phyloP scores from a whole-genome alignment of 345 rosid genomes.

The Citrus medica region DNA sequence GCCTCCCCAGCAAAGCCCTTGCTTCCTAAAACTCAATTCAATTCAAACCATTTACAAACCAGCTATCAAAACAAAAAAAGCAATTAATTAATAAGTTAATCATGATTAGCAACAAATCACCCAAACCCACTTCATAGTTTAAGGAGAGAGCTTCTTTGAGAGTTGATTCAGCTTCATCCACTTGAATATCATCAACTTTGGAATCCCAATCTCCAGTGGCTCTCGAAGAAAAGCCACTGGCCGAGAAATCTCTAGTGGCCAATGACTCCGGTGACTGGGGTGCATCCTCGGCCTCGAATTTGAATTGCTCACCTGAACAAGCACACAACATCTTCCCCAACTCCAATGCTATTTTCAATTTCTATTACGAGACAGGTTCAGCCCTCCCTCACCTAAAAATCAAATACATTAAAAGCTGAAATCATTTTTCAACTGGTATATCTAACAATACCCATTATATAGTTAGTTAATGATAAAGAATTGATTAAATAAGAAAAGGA shows the following conservation, averaged over 20 bases:
- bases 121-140: conserved; percentile 74
- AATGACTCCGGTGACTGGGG: conserved; percentile 88
- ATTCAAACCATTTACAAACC: background rate
- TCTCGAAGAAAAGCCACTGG: conserved; percentile 78
- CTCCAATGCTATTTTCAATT: conserved; percentile 6
- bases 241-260: conserved; percentile 94
- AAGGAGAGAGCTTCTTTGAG: conserved; percentile 94
- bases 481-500: background rate
- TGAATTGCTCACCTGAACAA: conserved; percentile 95
- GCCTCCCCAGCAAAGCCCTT: conserved; percentile 91
- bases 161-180: conserved; percentile 94
- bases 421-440: background rate
- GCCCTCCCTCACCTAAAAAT: conserved; percentile 1
- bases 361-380: background rate
- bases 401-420: background rate
- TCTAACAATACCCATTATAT: background rate
- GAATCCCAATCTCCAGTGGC: conserved; percentile 76
- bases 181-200: conserved; percentile 69
- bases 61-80: background rate
- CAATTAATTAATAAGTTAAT: background rate
- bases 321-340: conserved; percentile 73
- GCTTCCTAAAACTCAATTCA: conserved; percentile 64
- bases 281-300: conserved; percentile 85
- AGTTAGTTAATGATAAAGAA: background rate
- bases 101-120: background rate